These are phyloP conservation scores for Aureobasidium sp. DNA, from an alignment of 2,329 filamentous ascomycete genomes.

Conservation along the genomic window DNA sequence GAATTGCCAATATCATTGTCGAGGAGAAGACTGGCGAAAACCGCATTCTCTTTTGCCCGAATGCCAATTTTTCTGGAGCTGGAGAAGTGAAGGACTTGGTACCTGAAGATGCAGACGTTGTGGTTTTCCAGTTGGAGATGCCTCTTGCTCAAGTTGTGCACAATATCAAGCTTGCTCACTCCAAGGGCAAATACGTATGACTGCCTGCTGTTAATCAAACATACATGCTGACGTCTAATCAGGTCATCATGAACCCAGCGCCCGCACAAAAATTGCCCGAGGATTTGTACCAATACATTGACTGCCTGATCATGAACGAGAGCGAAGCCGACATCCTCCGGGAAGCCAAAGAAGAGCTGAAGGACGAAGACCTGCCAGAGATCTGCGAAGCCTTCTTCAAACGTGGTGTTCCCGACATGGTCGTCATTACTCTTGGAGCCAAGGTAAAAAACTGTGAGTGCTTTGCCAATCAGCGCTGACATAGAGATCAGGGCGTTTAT, in stretches of 20 bases:
- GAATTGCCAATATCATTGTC: constrained; percentile 41
- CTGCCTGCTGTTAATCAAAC: not conserved
- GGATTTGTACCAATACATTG: constrained; percentile 57
- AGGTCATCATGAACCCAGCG: constrained; percentile 77
- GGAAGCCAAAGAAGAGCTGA: constrained; percentile 28
- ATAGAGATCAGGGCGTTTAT: constrained; percentile 24
- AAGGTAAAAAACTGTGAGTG: constrained; percentile 41
- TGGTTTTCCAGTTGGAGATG: constrained; percentile 40
- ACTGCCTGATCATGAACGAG: constrained; percentile 83
- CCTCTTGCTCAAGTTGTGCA: constrained; percentile 33
- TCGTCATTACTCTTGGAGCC: constrained; percentile 77
- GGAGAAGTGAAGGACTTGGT: constrained; percentile 28
- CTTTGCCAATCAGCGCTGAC: not conserved
- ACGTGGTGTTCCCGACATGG: constrained; percentile 64
- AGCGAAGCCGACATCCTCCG: constrained; percentile 73
- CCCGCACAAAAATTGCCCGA: constrained; percentile 58
- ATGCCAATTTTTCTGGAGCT: constrained; percentile 35
- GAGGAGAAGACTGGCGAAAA: constrained; percentile 41
- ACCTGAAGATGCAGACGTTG: constrained; percentile 32
- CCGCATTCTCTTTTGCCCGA: constrained; percentile 39
- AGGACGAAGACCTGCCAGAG: constrained; percentile 18
- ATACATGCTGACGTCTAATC: not conserved
- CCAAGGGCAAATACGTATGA: constrained; percentile 22
- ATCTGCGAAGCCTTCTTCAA: constrained; percentile 48
- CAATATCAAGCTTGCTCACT: constrained; percentile 22